A percentile compares a stretch with the other conserved stretches of the same genome.
These are phyloP conservation scores for Lycium ferocissimum DNA, from an alignment of 257 asterid species.

Conservation along the genomic window DNA sequence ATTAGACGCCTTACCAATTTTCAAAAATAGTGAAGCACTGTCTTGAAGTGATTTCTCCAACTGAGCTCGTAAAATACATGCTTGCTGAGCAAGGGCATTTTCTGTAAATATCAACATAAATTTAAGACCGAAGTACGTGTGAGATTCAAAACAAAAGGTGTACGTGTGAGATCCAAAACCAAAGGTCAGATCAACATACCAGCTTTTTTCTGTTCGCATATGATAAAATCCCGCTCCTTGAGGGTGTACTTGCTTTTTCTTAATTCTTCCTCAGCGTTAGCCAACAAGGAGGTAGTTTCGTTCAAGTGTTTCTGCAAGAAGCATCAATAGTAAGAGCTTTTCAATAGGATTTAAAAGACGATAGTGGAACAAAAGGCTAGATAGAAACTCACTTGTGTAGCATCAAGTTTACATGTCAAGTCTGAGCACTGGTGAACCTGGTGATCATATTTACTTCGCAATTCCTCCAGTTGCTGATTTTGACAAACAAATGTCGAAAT, in stretches of 20 bases:
- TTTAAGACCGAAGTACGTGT: constrained; percentile 6
- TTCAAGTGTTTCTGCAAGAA: constrained; percentile 64
- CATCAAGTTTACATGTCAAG: constrained; percentile 65
- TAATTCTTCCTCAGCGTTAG: constrained; percentile 66
- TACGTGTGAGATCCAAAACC: not conserved
- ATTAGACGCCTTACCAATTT: constrained; percentile 59
- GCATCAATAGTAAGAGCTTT: constrained; percentile 38
- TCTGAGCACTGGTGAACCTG: constrained; percentile 65
- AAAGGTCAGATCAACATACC: constrained; percentile 41
- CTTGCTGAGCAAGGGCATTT: constrained; percentile 84
- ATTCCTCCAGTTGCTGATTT: constrained; percentile 64
- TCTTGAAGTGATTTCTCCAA: constrained; percentile 78
- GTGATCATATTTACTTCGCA: constrained; percentile 60
- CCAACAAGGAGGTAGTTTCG: constrained; percentile 55
- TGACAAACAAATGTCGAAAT: constrained; percentile 8
- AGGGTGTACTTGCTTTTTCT: constrained; percentile 60
- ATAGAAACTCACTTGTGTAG: constrained; percentile 56
- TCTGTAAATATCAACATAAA: constrained; percentile 44
- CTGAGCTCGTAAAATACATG: constrained; percentile 78
- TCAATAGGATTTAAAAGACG: not conserved
- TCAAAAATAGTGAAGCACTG: constrained; percentile 62
- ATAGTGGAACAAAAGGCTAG: not conserved
- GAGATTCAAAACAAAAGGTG: constrained; percentile 15
- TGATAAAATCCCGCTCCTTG: constrained; percentile 74
- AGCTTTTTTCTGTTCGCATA: constrained; percentile 83